Evolutionary conservation across 257 asterid species (phyloP).

Genomic region (Striga asiatica): DNA sequence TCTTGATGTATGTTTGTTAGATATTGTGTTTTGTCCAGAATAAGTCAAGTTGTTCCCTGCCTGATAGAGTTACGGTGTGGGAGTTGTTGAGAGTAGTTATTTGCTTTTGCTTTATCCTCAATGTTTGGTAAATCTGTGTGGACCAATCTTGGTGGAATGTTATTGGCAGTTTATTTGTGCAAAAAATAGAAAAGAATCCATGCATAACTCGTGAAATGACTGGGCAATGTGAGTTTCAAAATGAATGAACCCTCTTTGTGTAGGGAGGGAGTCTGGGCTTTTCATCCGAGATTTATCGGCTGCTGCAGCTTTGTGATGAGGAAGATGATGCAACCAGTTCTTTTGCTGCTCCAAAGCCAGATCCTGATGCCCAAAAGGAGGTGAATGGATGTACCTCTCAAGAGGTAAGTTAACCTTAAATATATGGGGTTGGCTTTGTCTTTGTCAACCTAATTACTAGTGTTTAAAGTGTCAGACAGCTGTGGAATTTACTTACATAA

Average conservation of each 20-base stretch:
- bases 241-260: constrained; percentile 18
- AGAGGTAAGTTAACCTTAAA: constrained; percentile 36
- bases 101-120: constrained; percentile 4
- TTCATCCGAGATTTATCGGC: constrained; percentile 68
- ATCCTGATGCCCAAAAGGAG: constrained; percentile 52
- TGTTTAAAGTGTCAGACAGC: not conserved
- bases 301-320: constrained; percentile 82
- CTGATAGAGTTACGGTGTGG: not conserved
- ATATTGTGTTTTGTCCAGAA: too few species aligned
- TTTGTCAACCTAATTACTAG: too few species aligned
- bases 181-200: constrained; percentile 7
- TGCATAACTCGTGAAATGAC: not conserved
- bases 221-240: not conserved
- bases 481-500: not conserved
- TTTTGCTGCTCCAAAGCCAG: constrained; percentile 77
- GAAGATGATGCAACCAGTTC: constrained; percentile 98
- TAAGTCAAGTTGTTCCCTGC: too few species aligned
- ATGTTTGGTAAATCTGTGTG: not conserved
- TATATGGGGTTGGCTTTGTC: not conserved
- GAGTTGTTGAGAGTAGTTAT: not conserved
- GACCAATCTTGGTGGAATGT: not conserved
- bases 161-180: not conserved
- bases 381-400: constrained; percentile 35
- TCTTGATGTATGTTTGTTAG: too few species aligned
- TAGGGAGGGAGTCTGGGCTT: constrained; percentile 87